Evolutionary conservation across 805 yeast species (phyloP), one percentile per base, ranked within the genome.

Genomic region (Kluyveromyces lactis): DNA sequence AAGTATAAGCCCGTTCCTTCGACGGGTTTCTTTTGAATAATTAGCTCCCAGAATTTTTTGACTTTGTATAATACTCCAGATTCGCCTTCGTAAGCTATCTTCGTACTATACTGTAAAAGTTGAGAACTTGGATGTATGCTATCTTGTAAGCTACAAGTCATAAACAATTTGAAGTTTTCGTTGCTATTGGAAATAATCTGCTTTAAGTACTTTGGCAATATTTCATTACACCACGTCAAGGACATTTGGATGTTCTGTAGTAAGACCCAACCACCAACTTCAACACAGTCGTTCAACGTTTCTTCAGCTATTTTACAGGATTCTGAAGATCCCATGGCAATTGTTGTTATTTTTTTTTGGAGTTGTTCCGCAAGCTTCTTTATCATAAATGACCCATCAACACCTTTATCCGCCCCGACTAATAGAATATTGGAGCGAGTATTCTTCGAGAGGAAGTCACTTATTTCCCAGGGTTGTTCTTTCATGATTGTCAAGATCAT

Each of bases 161-260:
- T 62, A 45, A 86, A 76, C 23, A 89, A 41, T 37, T 73, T 71
- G 58, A 81, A 79, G 1, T 55, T 54, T 0, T 52, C 36, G 4
- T 62, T 54, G 0, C 56, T 47, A 1, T 44, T 41, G 1, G 64
- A 34, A 2, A 54, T 47, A 11, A 34, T 34, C 17, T 24, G 30
- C 23, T 62, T 67, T 33, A 77, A 10, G 9, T 37, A 17, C 70
- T 74, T 36, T 69, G 79, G 26, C 30, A 55, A 36, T 15, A 84
- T 57, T 8, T 64, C 52, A 11, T 69, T 73, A 19, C 84, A 61
- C 86, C 95, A 81, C 3, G 53, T 56, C 1, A 72, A 63, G 0
- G 92, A 75, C 69, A 82, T 71, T 43, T 90, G 95, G 10, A 85
- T 64, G 52, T 89, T 89, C 53, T 90, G 95, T 23, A 90, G 58